Percentiles rank a stretch among this genome's conserved stretches.
These are phyloP conservation scores for Stemphylium lycopersici DNA, from an alignment of 2,329 filamentous ascomycete species.

Conservation along the genomic window DNA sequence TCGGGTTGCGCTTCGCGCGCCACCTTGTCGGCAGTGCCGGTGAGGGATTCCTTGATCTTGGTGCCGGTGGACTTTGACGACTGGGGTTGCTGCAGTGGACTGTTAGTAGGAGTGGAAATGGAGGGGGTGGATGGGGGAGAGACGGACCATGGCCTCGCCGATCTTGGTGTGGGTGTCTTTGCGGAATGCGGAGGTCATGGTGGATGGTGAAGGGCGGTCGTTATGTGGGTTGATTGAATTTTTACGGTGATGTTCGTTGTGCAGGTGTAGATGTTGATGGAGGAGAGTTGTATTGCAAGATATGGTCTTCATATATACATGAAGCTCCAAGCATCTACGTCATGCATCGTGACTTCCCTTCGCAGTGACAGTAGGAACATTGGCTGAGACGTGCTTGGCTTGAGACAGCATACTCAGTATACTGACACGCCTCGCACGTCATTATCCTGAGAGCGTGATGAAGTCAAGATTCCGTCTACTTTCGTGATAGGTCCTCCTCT, in stretches of 20 bases:
- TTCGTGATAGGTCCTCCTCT: constrained; percentile 9
- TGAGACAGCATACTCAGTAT: constrained; percentile 6
- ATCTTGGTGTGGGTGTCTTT: constrained; percentile 65
- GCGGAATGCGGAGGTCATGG: constrained; percentile 67
- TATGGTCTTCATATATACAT: constrained; percentile 30
- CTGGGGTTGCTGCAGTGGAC: constrained; percentile 57
- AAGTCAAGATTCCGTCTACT: constrained; percentile 1
- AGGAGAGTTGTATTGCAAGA: constrained; percentile 2
- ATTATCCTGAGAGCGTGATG: neutral
- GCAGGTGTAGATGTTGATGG: constrained; percentile 22
- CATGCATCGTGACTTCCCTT: constrained; percentile 22
- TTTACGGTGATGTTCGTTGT: constrained; percentile 19
- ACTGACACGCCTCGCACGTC: constrained; percentile 1
- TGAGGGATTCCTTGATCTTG: constrained; percentile 63
- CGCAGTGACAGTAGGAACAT: constrained; percentile 12
- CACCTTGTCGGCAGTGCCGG: constrained; percentile 62
- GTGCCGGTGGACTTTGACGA: constrained; percentile 66
- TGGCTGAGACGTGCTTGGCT: constrained; percentile 13
- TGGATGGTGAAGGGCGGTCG: constrained; percentile 53
- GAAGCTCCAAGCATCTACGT: constrained; percentile 25
- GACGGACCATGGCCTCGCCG: constrained; percentile 53
- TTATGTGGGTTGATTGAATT: constrained; percentile 21
- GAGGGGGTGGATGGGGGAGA: neutral
- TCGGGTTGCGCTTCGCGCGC: constrained; percentile 51
- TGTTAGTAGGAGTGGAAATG: neutral